A percentile compares a stretch with the other conserved stretches of the same genome.
These are phyloP conservation scores for Gyrodon lividus DNA, from an alignment of 768 basidiomycete species.

Conservation along the genomic window DNA sequence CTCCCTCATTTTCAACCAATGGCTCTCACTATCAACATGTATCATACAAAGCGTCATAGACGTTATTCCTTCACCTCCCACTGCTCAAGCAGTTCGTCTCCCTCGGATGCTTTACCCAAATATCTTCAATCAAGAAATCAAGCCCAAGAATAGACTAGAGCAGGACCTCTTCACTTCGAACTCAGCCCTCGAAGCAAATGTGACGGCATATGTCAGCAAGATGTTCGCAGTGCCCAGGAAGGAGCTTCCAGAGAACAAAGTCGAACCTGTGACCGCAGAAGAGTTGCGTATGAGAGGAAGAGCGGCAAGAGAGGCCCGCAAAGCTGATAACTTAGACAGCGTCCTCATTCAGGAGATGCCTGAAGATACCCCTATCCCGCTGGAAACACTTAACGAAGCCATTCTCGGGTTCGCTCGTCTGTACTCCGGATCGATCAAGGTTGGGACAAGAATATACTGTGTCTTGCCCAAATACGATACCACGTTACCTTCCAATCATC, in stretches of 20 bases:
- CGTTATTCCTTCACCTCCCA: conserved; percentile 83
- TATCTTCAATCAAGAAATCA: conserved; percentile 52
- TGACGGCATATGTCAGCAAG: conserved; percentile 92
- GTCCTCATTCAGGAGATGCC: conserved; percentile 1
- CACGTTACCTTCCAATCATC: conserved; percentile 59
- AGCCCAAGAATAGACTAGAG: conserved; percentile 81
- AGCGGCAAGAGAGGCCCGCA: conserved; percentile 47
- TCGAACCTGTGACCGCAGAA: conserved; percentile 72
- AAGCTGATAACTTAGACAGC: conserved; percentile 25
- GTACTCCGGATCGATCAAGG: conserved; percentile 82
- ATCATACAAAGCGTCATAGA: conserved; percentile 92
- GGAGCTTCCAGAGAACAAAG: conserved; percentile 86
- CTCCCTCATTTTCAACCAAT: conserved; percentile 87
- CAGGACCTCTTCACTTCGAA: conserved; percentile 75
- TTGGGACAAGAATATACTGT: conserved; percentile 63
- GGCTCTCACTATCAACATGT: conserved; percentile 92
- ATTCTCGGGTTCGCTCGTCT: conserved; percentile 92
- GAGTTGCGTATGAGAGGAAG: conserved; percentile 72
- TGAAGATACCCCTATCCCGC: conserved; percentile 1
- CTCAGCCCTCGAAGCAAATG: conserved; percentile 50
- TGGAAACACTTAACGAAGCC: conserved; percentile 44
- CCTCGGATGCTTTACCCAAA: conserved; percentile 92
- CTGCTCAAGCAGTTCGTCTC: conserved; percentile 79
- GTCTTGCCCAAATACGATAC: conserved; percentile 86
- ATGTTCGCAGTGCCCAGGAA: conserved; percentile 90